Evolutionary conservation across 2,329 filamentous ascomycete species (phyloP).

Genomic region (Teratosphaeria pseudoeucalypti): DNA sequence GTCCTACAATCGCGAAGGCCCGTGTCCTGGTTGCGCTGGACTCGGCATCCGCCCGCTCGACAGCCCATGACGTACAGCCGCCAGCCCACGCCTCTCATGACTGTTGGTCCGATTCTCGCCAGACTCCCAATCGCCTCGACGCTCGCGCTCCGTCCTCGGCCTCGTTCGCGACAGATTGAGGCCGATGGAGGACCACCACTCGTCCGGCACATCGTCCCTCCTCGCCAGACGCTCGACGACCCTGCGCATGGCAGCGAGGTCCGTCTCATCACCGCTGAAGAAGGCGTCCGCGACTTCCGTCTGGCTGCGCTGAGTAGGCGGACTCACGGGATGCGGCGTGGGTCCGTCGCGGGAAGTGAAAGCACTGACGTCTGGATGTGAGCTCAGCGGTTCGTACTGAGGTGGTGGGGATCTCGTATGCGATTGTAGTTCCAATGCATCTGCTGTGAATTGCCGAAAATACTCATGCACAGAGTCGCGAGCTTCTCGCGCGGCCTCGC

Average conservation of each 20-base stretch:
- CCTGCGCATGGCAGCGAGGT: conserved; percentile 56
- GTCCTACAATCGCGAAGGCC: not conserved
- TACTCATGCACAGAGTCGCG: conserved; percentile 13
- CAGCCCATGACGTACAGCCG: not conserved
- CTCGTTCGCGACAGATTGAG: conserved; percentile 22
- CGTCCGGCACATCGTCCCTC: conserved; percentile 67
- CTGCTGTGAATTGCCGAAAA: conserved; percentile 14
- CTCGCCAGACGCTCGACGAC: conserved; percentile 61
- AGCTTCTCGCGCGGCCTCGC: conserved; percentile 8
- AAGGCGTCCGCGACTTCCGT: conserved; percentile 14
- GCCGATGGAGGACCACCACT: conserved; percentile 57
- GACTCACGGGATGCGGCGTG: conserved; percentile 16
- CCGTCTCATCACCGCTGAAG: conserved; percentile 18
- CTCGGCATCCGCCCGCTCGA: not conserved
- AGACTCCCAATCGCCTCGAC: not conserved
- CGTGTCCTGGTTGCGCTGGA: not conserved
- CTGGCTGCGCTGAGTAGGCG: conserved; percentile 13
- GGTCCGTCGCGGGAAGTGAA: conserved; percentile 16
- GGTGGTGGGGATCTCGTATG: conserved; percentile 15
- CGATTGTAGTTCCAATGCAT: conserved; percentile 5
- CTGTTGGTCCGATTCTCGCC: not conserved
- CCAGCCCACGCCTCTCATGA: not conserved
- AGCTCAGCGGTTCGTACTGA: conserved; percentile 12
- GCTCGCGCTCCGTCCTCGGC: conserved; percentile 3
- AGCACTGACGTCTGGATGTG: conserved; percentile 11